Percentiles rank a stretch among this genome's conserved stretches.
Conservation (phyloP, 2,329 filamentous ascomycete species). For the Epichloe festucae region DNA sequence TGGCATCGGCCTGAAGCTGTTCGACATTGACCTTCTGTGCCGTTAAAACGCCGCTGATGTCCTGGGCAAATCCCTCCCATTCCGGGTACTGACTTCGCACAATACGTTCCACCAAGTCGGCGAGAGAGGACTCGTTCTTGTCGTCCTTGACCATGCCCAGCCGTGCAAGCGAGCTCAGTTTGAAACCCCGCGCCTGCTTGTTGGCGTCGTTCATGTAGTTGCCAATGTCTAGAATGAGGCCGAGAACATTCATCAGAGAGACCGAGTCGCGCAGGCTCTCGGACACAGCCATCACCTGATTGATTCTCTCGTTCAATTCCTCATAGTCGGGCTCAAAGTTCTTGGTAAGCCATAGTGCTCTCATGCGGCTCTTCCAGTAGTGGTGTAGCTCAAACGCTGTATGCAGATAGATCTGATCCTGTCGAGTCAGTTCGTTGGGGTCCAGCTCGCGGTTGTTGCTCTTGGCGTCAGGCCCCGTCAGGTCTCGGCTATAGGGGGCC, state of each 20-base stretch:
- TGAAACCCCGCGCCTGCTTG: constrained; percentile 96
- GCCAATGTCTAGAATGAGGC: constrained; percentile 91
- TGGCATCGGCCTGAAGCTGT: constrained; percentile 75
- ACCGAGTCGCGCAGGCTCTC: constrained; percentile 86
- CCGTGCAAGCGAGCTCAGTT: constrained; percentile 83
- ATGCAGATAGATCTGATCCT: constrained; percentile 90
- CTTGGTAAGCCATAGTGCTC: constrained; percentile 72
- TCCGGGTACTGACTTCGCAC: constrained; percentile 93
- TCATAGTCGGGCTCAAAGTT: constrained; percentile 84
- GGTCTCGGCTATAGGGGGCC: constrained; percentile 92
- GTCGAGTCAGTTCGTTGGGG: constrained; percentile 74
- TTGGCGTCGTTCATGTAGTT: constrained; percentile 99
- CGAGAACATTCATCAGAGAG: constrained; percentile 88
- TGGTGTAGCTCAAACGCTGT: constrained; percentile 91
- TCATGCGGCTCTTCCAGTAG: constrained; percentile 97
- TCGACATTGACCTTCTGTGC: constrained; percentile 92
- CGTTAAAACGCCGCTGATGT: constrained; percentile 66
- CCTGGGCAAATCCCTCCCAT: constrained; percentile 78
- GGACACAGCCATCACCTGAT: constrained; percentile 73
- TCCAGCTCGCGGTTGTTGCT: constrained; percentile 73
- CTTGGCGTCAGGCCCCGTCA: constrained; percentile 76
- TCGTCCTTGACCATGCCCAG: constrained; percentile 98
- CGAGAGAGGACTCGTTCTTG: constrained; percentile 94
- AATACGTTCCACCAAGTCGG: constrained; percentile 90
- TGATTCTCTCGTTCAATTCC: constrained; percentile 73